These are phyloP conservation scores for Tubosaeta sp. DNA, from an alignment of 768 basidiomycete genomes.

Conservation along the genomic window DNA sequence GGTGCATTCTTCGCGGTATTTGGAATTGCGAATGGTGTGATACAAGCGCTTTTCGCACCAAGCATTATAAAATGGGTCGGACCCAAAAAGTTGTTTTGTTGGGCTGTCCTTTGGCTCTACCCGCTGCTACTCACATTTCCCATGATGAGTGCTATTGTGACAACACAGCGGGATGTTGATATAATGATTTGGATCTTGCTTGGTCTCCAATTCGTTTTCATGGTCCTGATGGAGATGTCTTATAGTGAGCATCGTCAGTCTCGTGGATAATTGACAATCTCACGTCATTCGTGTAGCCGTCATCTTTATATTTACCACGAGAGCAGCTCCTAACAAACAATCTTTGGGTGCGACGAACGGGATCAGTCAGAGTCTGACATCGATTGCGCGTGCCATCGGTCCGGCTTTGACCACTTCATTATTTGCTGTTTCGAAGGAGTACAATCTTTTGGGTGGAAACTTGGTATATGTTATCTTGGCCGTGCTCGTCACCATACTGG, in stretches of 20 bases:
- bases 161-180: slow-evolving; percentile 26
- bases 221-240: slow-evolving; percentile 36
- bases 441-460: slow-evolving; percentile 46
- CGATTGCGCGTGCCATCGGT: slow-evolving; percentile 45
- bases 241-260: slow-evolving; percentile 32
- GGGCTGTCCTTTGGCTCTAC: slow-evolving; percentile 33
- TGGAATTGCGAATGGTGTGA: slow-evolving; percentile 35
- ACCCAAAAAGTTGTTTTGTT: slow-evolving; percentile 34
- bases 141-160: slow-evolving; percentile 38
- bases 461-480: slow-evolving; percentile 44
- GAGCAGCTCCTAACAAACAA: slow-evolving; percentile 46
- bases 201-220: slow-evolving; percentile 17
- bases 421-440: slow-evolving; percentile 48
- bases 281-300: slow-evolving; percentile 31
- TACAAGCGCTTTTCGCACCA: slow-evolving; percentile 40
- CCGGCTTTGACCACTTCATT: slow-evolving; percentile 46
- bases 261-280: not conserved
- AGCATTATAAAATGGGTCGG: slow-evolving; percentile 38
- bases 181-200: slow-evolving; percentile 37
- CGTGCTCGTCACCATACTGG: slow-evolving; percentile 23
- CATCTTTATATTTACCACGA: slow-evolving; percentile 49
- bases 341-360: slow-evolving; percentile 58
- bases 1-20: slow-evolving; percentile 34
- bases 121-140: slow-evolving; percentile 41
- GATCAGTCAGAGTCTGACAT: slow-evolving; percentile 44